phyloP scores from a whole-genome alignment of 257 asterid species.

The Lycium barbarum region DNA sequence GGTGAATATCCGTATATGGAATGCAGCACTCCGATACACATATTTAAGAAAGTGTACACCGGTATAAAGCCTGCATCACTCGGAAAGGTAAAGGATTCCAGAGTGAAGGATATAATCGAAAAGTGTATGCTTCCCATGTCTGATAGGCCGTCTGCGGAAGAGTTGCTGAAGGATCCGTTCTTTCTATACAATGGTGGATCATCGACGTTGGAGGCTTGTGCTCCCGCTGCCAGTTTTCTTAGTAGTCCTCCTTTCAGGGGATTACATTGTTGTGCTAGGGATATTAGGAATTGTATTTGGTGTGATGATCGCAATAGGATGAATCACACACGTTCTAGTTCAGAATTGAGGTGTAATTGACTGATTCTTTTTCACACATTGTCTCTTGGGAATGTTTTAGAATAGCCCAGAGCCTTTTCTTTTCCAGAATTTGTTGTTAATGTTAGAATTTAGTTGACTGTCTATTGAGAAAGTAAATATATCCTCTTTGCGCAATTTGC shows the following conservation, averaged over 20 bases:
- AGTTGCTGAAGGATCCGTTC: constrained; percentile 6
- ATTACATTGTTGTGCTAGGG: background rate
- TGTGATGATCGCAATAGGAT: background rate
- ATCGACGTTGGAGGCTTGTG: background rate
- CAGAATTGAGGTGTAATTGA: background rate
- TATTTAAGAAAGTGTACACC: constrained; percentile 44
- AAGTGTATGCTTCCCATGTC: background rate
- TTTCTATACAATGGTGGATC: background rate
- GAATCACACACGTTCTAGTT: background rate
- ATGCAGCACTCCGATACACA: constrained; percentile 46
- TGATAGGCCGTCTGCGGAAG: background rate
- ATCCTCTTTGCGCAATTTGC: no score
- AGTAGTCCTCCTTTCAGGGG: background rate
- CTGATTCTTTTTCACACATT: background rate
- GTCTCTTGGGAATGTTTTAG: background rate
- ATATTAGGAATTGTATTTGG: background rate
- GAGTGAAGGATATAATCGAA: background rate
- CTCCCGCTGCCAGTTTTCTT: background rate
- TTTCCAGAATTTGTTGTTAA: background rate
- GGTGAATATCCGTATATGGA: constrained; percentile 51
- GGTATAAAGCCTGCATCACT: background rate
- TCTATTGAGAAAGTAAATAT: background rate
- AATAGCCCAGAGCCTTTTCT: background rate
- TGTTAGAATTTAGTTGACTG: background rate
- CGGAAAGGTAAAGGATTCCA: background rate